Evolutionary conservation across 345 rosid species (phyloP), one percentile per base, ranked within the genome.

Genomic region (Hibiscus syriacus): DNA sequence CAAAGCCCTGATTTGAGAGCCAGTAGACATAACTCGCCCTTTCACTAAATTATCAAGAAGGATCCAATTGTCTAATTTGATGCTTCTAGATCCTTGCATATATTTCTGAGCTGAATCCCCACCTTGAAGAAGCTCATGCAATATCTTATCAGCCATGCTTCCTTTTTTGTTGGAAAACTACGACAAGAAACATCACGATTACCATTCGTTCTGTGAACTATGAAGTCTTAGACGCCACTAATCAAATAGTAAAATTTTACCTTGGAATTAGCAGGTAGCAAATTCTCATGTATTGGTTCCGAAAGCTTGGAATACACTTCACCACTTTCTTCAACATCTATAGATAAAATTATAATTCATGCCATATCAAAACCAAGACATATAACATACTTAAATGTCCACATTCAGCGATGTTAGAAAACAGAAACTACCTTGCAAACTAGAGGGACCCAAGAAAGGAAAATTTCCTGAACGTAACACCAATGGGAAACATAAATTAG

Each of bases 51-150:
- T 93, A 80, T 90, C 97, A 67, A 93, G 94, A 56, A 86, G 97
- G 72, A 93, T 81, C 79, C 88, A 90, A 53, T 78, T 80, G 41
- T 89, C 89, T 41, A 89, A 70, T 80, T 83, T 86, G 82, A 70
- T 71, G 38, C 77, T 80, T 76, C 83, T 89, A 41, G 82, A 80
- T 52, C 96, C 91, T 62, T 86, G 92, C 81, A 81, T 64, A 78
- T 94, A 87, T 73, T 91, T 94, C 32, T 80, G 88, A 45, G 95
- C 84, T 65, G 81, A 80, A 83, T 94, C 97, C 61, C 99, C 99
- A 20, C 76, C 82, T 67, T 87, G 87, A 63, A 89, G 84, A 70
- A 94, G 92, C 6, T 80, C 88, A 56, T 85, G 86, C 79, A 92
- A 73, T 62, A 86, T 67, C 71, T 79, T 87, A 72, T 86, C 85